Percentiles rank a stretch among this genome's conserved stretches.
phyloP scores from a whole-genome alignment of 1,284 basidiomycete genomes.

The Cryptococcus sp. region DNA sequence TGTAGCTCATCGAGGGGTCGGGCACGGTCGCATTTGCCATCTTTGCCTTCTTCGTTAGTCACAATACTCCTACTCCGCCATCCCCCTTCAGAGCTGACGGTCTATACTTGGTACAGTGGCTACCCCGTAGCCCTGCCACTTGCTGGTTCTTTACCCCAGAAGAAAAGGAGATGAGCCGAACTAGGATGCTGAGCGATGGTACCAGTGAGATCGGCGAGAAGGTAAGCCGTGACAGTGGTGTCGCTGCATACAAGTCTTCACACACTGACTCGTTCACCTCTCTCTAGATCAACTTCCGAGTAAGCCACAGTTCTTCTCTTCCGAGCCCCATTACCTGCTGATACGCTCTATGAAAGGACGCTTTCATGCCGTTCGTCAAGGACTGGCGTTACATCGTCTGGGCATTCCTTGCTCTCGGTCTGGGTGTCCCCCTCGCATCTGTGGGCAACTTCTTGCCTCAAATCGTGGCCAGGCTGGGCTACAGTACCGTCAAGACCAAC shows the following conservation, averaged over 20 bases:
- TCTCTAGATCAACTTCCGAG: constrained; percentile 6
- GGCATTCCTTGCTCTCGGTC: constrained; percentile 45
- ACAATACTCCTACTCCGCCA: not conserved
- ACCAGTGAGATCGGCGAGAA: constrained; percentile 55
- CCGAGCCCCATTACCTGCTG: too few relatives aligned
- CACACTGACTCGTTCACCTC: not conserved
- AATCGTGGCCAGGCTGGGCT: constrained; percentile 52
- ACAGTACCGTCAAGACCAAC: constrained; percentile 28
- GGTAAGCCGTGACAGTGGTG: constrained; percentile 21
- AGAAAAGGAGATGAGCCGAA: constrained; percentile 53
- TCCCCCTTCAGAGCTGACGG: too few relatives aligned
- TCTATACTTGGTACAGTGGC: constrained; percentile 38
- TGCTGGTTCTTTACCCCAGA: constrained; percentile 51
- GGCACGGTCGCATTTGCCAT: constrained; percentile 49
- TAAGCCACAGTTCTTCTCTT: not conserved
- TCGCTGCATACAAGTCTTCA: not conserved
- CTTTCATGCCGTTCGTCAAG: constrained; percentile 53
- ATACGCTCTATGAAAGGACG: constrained; percentile 41
- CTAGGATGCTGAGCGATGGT: constrained; percentile 55
- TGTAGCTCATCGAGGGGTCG: constrained; percentile 52
- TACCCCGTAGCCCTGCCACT: constrained; percentile 54
- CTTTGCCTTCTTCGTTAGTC: constrained; percentile 49
- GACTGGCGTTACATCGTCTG: constrained; percentile 53
- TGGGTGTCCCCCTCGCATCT: constrained; percentile 55
- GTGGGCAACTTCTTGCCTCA: constrained; percentile 58